Percentiles rank a stretch among this genome's conserved stretches.
Evolutionary conservation across 2,329 filamentous ascomycete species (phyloP).

Genomic region (Calonectria pauciramosa): DNA sequence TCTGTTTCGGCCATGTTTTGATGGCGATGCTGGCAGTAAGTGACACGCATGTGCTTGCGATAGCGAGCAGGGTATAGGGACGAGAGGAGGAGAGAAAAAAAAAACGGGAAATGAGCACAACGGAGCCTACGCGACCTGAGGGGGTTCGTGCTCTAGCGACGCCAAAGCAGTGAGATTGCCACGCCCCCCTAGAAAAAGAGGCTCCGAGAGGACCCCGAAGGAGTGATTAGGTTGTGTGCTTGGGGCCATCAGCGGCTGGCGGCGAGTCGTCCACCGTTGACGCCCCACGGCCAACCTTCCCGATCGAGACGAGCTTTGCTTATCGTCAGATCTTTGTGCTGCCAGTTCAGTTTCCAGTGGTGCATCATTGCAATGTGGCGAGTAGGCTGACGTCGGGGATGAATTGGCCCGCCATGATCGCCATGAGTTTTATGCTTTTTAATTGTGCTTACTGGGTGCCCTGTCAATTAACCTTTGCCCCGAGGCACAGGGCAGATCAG

Average conservation of each 20-base stretch:
- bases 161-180: not conserved
- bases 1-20: not conserved
- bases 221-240: not conserved
- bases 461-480: not conserved
- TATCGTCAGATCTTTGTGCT: constrained; percentile 25
- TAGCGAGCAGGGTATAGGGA: not conserved
- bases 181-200: constrained; percentile 6
- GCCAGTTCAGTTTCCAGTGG: not conserved
- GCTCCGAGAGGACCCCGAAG: constrained; percentile 5
- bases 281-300: constrained; percentile 38
- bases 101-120: constrained; percentile 13
- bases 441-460: constrained; percentile 9
- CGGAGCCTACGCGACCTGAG: not conserved
- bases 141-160: not conserved
- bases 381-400: not conserved
- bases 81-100: not conserved
- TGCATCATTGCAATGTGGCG: not conserved
- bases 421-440: constrained; percentile 16
- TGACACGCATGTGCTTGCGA: not conserved
- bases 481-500: not conserved
- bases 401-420: constrained; percentile 1
- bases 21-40: not conserved
- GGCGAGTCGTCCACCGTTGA: constrained; percentile 6
- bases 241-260: constrained; percentile 2
- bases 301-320: constrained; percentile 36